Percentiles rank a stretch among this genome's conserved stretches.
phyloP scores from a whole-genome alignment of 352 stramenopile genomes.

The Aphanomyces stellatus region DNA sequence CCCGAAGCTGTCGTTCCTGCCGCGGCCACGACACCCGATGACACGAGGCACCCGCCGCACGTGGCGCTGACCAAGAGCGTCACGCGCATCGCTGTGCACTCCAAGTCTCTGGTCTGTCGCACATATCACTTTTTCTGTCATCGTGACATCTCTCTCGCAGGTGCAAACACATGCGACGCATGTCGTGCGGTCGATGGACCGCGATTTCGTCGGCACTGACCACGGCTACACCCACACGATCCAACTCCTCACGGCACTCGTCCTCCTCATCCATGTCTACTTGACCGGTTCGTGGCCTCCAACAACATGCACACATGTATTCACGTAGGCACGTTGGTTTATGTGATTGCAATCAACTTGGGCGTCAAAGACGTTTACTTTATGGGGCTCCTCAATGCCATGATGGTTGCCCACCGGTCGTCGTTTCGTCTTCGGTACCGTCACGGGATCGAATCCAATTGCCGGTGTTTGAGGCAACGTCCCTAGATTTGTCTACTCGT shows the following conservation, averaged over 20 bases:
- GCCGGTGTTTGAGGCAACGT: background rate
- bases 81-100: background rate
- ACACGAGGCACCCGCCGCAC: background rate
- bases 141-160: background rate
- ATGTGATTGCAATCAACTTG: conserved; percentile 4
- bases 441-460: background rate
- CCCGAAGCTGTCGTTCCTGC: too few species aligned
- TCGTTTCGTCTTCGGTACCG: conserved; percentile 49
- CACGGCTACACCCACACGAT: conserved; percentile 65
- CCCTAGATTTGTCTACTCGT: conserved; percentile 55
- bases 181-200: background rate
- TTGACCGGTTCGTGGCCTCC: conserved; percentile 32
- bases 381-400: conserved; percentile 74
- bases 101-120: background rate
- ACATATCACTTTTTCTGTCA: background rate
- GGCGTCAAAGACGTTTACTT: conserved; percentile 53
- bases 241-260: conserved; percentile 56
- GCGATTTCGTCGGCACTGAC: conserved; percentile 53
- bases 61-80: background rate
- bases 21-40: too few species aligned
- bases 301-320: too few species aligned
- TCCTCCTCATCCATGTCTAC: conserved; percentile 61
- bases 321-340: conserved; percentile 1
- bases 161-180: background rate
- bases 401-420: conserved; percentile 65